phyloP scores from a whole-genome alignment of 2,329 filamentous ascomycete genomes.

The Talaromyces sp. region DNA sequence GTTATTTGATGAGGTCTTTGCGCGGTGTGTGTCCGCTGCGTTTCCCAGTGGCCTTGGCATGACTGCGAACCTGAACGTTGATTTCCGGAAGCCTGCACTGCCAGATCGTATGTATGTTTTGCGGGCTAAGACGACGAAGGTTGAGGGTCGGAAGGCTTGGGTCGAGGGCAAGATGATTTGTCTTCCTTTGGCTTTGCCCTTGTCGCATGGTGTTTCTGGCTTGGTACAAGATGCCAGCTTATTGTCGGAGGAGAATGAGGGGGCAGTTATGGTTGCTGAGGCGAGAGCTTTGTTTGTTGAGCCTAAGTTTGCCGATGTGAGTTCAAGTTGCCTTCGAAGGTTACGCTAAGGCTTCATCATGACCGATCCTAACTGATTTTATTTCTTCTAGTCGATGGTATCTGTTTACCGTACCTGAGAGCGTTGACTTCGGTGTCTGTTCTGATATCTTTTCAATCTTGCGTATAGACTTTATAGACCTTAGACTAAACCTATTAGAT shows the following conservation, averaged over 20 bases:
- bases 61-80: constrained; percentile 42
- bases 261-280: constrained; percentile 35
- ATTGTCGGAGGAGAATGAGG: constrained; percentile 24
- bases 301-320: constrained; percentile 40
- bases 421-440: too few species aligned
- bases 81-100: constrained; percentile 37
- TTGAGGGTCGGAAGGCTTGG: constrained; percentile 43
- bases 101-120: constrained; percentile 38
- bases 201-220: constrained; percentile 2
- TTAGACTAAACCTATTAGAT: neutral
- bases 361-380: constrained; percentile 10
- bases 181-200: constrained; percentile 20
- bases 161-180: constrained; percentile 36
- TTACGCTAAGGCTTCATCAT: too few species aligned
- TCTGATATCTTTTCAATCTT: neutral
- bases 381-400: constrained; percentile 37
- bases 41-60: constrained; percentile 39
- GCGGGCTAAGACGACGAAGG: constrained; percentile 34
- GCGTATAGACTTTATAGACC: neutral
- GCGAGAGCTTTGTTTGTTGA: constrained; percentile 43
- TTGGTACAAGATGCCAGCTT: constrained; percentile 15
- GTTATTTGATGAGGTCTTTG: constrained; percentile 43
- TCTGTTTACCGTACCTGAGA: constrained; percentile 18
- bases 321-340: constrained; percentile 12
- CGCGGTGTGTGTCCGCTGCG: constrained; percentile 35